Evolutionary conservation across 345 rosid species (phyloP).

Genomic region (Lenwebbia sp.): DNA sequence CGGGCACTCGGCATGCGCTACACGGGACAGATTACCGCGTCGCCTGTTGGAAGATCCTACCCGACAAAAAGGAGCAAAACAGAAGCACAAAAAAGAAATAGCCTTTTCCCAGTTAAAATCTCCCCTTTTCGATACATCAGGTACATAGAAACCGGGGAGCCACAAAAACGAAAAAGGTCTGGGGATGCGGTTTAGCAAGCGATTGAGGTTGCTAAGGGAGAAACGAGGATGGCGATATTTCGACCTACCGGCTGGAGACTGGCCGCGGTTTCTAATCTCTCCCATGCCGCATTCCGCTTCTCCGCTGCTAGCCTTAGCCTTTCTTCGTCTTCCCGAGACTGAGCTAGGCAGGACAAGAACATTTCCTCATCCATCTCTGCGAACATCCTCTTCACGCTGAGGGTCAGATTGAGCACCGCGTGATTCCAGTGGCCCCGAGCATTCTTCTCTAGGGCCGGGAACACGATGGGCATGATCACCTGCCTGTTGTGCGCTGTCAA

Average conservation of each 20-base stretch:
- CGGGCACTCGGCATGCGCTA: neutral
- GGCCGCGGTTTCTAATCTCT: constrained; percentile 51
- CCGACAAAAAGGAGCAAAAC: neutral
- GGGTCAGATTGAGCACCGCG: constrained; percentile 57
- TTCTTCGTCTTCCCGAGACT: constrained; percentile 49
- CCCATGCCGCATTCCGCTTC: constrained; percentile 61
- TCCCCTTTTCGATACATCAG: neutral
- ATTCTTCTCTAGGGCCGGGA: constrained; percentile 69
- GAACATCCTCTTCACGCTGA: constrained; percentile 63
- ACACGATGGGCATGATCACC: constrained; percentile 52
- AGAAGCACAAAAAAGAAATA: neutral
- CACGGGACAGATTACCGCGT: neutral
- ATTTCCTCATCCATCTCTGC: constrained; percentile 66
- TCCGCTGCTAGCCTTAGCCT: constrained; percentile 28
- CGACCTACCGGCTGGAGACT: constrained; percentile 53
- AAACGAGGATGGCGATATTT: constrained; percentile 50
- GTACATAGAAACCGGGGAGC: neutral
- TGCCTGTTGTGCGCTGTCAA: constrained; percentile 60
- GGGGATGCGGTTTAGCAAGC: neutral
- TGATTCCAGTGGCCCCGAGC: constrained; percentile 74
- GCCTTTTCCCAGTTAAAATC: neutral
- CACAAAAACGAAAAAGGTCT: neutral
- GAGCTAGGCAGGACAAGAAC: constrained; percentile 51
- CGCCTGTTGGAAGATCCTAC: neutral
- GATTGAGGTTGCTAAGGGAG: neutral